Evolutionary conservation across 1,284 basidiomycete species (phyloP).

Genomic region (Puccinia triticina): DNA sequence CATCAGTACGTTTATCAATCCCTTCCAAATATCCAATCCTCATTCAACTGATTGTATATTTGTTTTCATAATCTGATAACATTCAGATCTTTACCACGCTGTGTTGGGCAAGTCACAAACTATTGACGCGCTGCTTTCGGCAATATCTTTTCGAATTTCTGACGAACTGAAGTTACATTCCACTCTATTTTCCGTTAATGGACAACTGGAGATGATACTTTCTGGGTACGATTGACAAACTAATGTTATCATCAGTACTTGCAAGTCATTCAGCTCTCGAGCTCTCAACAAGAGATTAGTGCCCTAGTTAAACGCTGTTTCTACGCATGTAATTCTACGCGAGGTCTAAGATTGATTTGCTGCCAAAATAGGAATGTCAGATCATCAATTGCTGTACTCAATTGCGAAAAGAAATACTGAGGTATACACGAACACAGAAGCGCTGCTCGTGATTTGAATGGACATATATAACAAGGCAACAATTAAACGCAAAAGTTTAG

Average conservation of each 20-base stretch:
- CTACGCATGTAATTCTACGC: too few species aligned
- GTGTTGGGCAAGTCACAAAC: conserved; percentile 90
- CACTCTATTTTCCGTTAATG: conserved; percentile 79
- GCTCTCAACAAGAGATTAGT: too few species aligned
- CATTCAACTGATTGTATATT: neutral
- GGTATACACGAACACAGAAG: too few species aligned
- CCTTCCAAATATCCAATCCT: conserved; percentile 1
- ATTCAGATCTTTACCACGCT: conserved; percentile 82
- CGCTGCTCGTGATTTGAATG: too few species aligned
- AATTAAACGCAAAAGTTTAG: too few species aligned
- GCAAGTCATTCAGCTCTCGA: too few species aligned
- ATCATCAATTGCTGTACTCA: too few species aligned
- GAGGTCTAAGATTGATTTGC: too few species aligned
- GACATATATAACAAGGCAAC: too few species aligned
- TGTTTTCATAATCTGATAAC: neutral
- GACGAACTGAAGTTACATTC: conserved; percentile 88
- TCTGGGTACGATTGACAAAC: conserved; percentile 59
- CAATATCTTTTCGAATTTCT: conserved; percentile 76
- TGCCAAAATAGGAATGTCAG: too few species aligned
- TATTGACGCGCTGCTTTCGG: conserved; percentile 68
- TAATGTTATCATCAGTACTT: neutral
- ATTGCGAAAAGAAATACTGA: too few species aligned
- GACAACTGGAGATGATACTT: conserved; percentile 90
- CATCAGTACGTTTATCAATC: conserved; percentile 69
- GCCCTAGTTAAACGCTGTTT: too few species aligned